Conservation (phyloP, 2,329 filamentous ascomycete genomes). For the Juglanconis oblonga region DNA sequence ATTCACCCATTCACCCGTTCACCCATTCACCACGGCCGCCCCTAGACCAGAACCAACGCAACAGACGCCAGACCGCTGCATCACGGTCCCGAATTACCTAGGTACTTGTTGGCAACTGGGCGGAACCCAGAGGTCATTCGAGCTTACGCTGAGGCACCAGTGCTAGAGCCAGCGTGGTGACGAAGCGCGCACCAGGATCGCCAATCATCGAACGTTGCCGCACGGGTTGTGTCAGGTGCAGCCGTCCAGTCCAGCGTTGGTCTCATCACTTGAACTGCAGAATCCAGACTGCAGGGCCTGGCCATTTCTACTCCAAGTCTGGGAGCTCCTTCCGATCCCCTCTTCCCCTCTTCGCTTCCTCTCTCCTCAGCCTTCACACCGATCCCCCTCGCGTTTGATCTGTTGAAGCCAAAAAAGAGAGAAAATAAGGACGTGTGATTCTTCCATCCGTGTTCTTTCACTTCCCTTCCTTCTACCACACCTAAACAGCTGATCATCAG, state of each 20-base stretch:
- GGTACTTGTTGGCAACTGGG: no score
- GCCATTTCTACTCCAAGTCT: background rate
- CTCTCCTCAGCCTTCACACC: slow-evolving; percentile 21
- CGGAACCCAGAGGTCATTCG: background rate
- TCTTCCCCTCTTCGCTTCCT: slow-evolving; percentile 16
- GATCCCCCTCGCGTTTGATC: background rate
- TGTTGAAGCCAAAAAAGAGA: no score
- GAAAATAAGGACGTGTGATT: no score
- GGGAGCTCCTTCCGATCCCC: slow-evolving; percentile 1
- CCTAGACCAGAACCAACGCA: no score
- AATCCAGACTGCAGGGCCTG: background rate
- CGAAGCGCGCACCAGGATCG: background rate
- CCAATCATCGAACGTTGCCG: background rate
- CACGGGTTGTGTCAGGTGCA: background rate
- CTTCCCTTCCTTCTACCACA: background rate
- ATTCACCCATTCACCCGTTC: no score
- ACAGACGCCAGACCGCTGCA: no score
- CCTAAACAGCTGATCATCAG: background rate
- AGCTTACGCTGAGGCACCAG: background rate
- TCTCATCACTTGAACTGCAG: background rate
- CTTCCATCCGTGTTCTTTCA: no score
- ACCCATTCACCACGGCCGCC: no score
- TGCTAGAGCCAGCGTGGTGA: background rate
- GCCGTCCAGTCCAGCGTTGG: no score
- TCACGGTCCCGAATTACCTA: no score